Base-by-base conservation (phyloP, 768 basidiomycete species). In the Podaxis carcinomalis region DNA sequence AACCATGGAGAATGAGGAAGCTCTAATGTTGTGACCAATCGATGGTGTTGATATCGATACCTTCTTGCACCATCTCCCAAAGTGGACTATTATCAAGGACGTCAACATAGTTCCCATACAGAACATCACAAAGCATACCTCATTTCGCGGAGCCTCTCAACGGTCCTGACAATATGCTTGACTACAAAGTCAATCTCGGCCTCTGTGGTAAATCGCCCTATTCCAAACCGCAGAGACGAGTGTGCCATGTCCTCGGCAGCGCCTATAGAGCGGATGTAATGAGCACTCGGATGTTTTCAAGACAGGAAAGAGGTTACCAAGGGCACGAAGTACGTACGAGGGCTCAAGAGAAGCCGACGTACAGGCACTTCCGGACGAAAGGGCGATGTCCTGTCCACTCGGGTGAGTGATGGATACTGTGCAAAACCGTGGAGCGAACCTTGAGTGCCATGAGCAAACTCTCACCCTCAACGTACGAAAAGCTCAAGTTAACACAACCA, bases 31-130 rank as follows among this genome's bases (percentile, higher is more conserved):
- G 91, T 50, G 92, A 90, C 95, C 95, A 98, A 75, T 98, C 84
- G 71, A 98, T 99, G 16, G 90, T 82, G 70, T 87, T 94, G 67
- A 98, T 84, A 73, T 99, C 97, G 62, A 98, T 95, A 46, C 96
- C 96, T 72, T 98, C 97, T 75, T 97, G 94, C 14, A 98, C 95
- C 95, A 99, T 98, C 77, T 99, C 97, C 96, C 96, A 99, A 57
- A 99, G 75, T 36, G 97, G 97, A 69, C 93, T 93, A 63, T 44
- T 16, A 21, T 1, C 54, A 55, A 46, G 19, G 53, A 37, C 21
- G 25, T 67, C 59, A 64, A 62, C 54, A 57, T 63, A 35, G 51
- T n/a, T 59, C 40, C 16, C 10, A 60, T 21, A 52, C 55, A 44
- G 21, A 59, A 35, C 7, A 25, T 54, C 13, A 32, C 23, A 61